Evolutionary conservation across 306 rosid species (phyloP), one percentile per base, ranked within the genome.

Genomic region (Trifolium dubium): DNA sequence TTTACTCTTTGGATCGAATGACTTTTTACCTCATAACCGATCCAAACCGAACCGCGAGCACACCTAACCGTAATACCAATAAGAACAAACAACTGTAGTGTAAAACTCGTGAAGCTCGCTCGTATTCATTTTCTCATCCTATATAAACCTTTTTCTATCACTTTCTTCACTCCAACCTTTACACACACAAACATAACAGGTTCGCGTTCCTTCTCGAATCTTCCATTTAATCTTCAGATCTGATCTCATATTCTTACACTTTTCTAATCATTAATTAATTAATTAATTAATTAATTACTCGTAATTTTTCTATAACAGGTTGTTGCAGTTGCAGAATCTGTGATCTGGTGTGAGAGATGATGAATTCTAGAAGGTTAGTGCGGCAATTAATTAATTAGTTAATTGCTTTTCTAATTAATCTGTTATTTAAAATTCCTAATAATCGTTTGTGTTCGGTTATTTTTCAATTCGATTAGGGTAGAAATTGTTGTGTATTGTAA

Each of bases 331-430:
- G 30, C 17, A 43, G 41, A 70, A 55, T 71, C 55, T 54, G 69
- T 64, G 49, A 75, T 76, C 77, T 37, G 46, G 58, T 44, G 50
- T 63, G 51, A 81, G 49, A 61, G 31, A 82, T 82, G 85, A 72
- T 82, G 85, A 72, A 77, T 72, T 28, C 82, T 23, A 77, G 85
- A 73, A 77, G 85, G 85, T 82, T 72, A 14, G 85, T 60, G 44
- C 28, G 17, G 37, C 23, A 23, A 23, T 23, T 23, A 23, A 23
- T n/a, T 10, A 34, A 55, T 54, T 54, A 13, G 10, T 58, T 29
- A 58, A 58, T 29, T 29, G 2, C 34, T 54, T 75, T 39, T 43
- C 12, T 2, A 11, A 3, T 79, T 47, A 51, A 54, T 70, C 7
- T 31, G 8, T 59, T 59, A 14, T 39, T 59, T 49, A 53, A 17